Evolutionary conservation across 495 filamentous ascomycete species (phyloP), one percentile per base, ranked within the genome.

Genomic region (Trichoderma erinaceum): DNA sequence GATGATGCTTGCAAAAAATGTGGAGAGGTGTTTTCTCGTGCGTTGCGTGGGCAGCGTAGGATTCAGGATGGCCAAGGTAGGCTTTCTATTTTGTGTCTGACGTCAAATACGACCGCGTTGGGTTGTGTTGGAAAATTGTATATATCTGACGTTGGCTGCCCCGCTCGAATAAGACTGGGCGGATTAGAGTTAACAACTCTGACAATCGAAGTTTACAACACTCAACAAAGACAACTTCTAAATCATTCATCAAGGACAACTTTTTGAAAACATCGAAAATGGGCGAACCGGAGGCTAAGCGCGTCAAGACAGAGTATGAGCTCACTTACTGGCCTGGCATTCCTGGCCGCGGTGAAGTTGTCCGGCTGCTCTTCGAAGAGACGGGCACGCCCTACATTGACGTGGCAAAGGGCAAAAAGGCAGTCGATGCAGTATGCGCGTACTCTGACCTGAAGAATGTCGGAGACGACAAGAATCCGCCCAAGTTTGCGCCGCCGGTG

Each of bases 401-500:
- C 77, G 78, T 81, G 21, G 79, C 81, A 67, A 65, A 44, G 50
- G 78, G 82, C 25, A 71, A 68, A 8, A 71, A 80, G 23, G 78
- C 77, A 23, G 70, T 77, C 1, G 68, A 77, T 4, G 71, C 79
- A 63, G 79, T 84, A 7, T 69, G 75, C 6, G 68, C 75, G 21
- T 71, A 75, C 52, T 74, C 79, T 58, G 71, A 73, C 66, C 73
- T 69, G 27, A 71, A 76, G 52, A 73, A 73, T 21, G 41, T 8
- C 23, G 32, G 46, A 7, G 77, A 77, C 65, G 78, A 81, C 69
- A 35, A 70, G 68, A 90, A 89, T 75, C 83, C 84, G 0, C 88
- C 88, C 0, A 73, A 80, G n/a, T 79, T 84, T 52, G 87, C 88
- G 0, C 86, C 87, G 15, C 88, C 88, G 0, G 79, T 85, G 46